These are phyloP conservation scores for Nemania serpens DNA, from an alignment of 2,329 filamentous ascomycete species.

Conservation along the genomic window DNA sequence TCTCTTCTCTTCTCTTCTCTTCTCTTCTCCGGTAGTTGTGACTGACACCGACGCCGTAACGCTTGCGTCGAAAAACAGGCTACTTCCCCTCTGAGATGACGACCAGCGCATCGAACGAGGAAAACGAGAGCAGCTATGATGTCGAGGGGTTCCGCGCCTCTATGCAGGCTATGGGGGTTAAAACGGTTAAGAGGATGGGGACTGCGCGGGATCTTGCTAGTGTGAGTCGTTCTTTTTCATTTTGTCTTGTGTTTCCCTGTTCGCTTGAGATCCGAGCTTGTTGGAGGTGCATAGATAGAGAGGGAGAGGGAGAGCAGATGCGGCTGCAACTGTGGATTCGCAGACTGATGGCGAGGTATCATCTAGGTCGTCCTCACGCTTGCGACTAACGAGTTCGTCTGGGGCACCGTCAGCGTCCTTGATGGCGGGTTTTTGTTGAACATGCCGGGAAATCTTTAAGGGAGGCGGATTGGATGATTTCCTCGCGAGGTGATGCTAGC, in stretches of 20 bases:
- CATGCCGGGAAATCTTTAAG: conserved; percentile 30
- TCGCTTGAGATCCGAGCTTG: no score
- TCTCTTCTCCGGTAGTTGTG: no score
- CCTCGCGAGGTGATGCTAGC: no score
- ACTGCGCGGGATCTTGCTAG: conserved; percentile 35
- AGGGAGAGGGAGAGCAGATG: no score
- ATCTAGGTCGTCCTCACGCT: conserved; percentile 34
- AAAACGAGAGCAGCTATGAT: conserved; percentile 31
- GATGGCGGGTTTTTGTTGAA: conserved; percentile 35
- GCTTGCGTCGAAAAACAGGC: conserved; percentile 22
- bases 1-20: no score
- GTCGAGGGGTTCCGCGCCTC: conserved; percentile 26
- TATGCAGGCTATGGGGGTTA: conserved; percentile 27
- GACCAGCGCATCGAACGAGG: conserved; percentile 27
- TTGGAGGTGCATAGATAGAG: no score
- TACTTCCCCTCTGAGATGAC: conserved; percentile 41
- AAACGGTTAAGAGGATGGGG: conserved; percentile 35
- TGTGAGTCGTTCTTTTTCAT: conserved; percentile 28
- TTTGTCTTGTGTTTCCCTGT: no score
- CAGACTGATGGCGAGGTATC: no score
- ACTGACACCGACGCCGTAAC: no score
- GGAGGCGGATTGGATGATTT: no score
- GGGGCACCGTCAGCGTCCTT: conserved; percentile 34
- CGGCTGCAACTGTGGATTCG: no score
- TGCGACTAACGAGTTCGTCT: conserved; percentile 38